These are phyloP conservation scores for Inga oerstediana DNA, from an alignment of 306 rosid genomes.

Conservation along the genomic window DNA sequence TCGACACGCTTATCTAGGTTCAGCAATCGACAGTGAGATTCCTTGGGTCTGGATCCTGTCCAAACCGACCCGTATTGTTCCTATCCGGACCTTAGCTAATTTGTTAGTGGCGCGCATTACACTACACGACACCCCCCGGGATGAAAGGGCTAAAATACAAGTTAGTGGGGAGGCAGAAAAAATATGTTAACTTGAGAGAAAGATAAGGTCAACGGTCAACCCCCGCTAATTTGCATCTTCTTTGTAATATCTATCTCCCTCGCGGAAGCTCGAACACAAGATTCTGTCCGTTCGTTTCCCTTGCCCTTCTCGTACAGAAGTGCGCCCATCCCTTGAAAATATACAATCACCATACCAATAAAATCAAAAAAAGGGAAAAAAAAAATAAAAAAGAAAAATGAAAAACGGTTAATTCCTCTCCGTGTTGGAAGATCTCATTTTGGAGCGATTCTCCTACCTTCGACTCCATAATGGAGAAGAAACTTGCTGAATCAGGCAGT, in stretches of 20 bases:
- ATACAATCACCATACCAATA: background rate
- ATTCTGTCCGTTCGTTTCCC: constrained; percentile 43
- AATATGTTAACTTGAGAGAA: background rate
- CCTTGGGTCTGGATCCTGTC: constrained; percentile 28
- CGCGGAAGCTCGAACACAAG: background rate
- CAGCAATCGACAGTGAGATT: background rate
- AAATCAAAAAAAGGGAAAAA: no score
- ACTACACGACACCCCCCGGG: constrained; percentile 25
- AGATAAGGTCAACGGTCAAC: constrained; percentile 45
- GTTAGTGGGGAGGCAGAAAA: constrained; percentile 36
- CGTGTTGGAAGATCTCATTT: constrained; percentile 5
- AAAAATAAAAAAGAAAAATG: background rate
- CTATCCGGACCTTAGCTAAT: background rate
- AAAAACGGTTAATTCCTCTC: constrained; percentile 29
- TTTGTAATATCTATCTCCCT: background rate
- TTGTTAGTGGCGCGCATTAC: constrained; percentile 39
- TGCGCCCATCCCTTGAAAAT: background rate
- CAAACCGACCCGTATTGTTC: background rate
- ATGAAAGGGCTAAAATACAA: background rate
- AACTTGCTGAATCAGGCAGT: constrained; percentile 30
- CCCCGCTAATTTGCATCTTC: no score
- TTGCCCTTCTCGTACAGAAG: constrained; percentile 4
- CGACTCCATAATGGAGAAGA: constrained; percentile 51
- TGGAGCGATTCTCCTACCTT: constrained; percentile 28
- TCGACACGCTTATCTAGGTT: background rate